These are phyloP conservation scores for Diplodia intermedia DNA, from an alignment of 2,329 filamentous ascomycete genomes.

Conservation along the genomic window DNA sequence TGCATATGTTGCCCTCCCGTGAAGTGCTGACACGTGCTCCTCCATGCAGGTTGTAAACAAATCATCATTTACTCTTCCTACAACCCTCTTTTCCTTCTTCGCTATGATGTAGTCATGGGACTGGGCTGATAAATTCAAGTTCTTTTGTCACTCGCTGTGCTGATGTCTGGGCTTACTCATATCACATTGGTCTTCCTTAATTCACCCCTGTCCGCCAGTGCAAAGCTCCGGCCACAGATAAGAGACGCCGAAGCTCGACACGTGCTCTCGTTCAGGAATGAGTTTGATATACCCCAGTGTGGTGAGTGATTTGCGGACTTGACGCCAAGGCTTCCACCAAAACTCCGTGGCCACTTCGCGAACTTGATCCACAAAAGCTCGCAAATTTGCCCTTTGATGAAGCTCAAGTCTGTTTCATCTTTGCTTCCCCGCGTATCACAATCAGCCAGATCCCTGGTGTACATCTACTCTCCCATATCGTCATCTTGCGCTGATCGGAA, in stretches of 20 bases:
- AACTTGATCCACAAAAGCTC: background rate
- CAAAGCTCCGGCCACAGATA: background rate
- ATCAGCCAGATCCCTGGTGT: background rate
- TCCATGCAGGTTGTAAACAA: no score
- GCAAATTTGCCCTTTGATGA: background rate
- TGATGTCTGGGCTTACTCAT: no score
- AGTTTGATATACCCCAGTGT: no score
- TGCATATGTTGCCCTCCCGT: background rate
- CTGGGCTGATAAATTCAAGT: no score
- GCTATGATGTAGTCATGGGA: no score
- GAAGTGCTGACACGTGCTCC: background rate
- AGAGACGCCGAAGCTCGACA: background rate
- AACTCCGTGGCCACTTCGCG: background rate
- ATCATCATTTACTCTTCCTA: no score
- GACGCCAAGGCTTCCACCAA: no score
- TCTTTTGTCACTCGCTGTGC: no score
- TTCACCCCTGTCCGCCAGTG: no score
- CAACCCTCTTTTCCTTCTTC: no score
- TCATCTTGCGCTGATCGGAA: background rate
- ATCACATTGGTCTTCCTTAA: no score
- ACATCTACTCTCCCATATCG: background rate
- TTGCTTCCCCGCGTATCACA: background rate
- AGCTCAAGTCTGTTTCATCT: background rate
- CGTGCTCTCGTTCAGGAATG: background rate
- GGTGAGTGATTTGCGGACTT: background rate